These are phyloP conservation scores for Zhuliangozyma parablackwelliae DNA, from an alignment of 1,139 yeast species.

Conservation along the genomic window DNA sequence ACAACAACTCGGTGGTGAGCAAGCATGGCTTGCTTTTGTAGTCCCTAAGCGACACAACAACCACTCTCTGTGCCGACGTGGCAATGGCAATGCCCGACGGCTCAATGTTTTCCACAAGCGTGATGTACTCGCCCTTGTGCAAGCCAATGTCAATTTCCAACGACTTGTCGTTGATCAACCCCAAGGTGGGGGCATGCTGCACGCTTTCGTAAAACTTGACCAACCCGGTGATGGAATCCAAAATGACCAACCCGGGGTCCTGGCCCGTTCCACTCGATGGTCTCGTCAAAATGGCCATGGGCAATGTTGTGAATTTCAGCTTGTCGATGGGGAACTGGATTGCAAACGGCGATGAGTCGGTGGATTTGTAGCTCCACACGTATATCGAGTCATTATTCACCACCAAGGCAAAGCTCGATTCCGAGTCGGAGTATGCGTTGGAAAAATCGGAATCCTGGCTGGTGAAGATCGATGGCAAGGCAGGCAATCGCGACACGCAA, in stretches of 20 bases:
- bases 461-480: constrained; percentile 44
- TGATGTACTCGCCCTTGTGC: constrained; percentile 51
- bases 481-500: constrained; percentile 58
- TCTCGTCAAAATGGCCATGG: constrained; percentile 62
- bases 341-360: constrained; percentile 56
- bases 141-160: constrained; percentile 31
- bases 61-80: constrained; percentile 66
- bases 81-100: constrained; percentile 73
- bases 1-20: constrained; percentile 30
- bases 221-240: constrained; percentile 53
- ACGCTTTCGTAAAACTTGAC: constrained; percentile 64
- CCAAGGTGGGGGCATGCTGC: constrained; percentile 64
- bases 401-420: constrained; percentile 52
- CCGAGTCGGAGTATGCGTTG: constrained; percentile 52
- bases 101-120: constrained; percentile 57
- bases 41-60: constrained; percentile 64
- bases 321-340: constrained; percentile 39
- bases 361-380: constrained; percentile 68
- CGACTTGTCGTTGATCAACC: constrained; percentile 45
- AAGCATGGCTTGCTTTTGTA: constrained; percentile 59
- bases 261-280: constrained; percentile 54
- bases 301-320: constrained; percentile 14
- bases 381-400: constrained; percentile 48
- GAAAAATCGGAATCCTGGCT: constrained; percentile 12
- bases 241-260: constrained; percentile 68